A percentile compares a stretch with the other conserved stretches of the same genome.
These are phyloP conservation scores for Juncus effusus DNA, from an alignment of 176 grass and related monocot species.

Conservation along the genomic window DNA sequence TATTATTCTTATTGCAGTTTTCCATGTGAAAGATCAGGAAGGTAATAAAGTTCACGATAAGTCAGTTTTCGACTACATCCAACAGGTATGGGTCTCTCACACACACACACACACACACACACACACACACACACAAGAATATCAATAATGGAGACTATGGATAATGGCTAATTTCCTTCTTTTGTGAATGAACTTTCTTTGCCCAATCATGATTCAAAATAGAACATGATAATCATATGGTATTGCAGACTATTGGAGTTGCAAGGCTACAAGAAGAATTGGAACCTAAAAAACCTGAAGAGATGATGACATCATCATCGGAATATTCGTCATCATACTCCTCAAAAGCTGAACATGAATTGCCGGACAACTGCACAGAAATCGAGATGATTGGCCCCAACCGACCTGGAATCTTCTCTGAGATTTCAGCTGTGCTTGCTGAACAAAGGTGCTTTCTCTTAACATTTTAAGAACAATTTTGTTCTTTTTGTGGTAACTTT, in stretches of 20 bases:
- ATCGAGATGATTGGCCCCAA: conserved; percentile 57
- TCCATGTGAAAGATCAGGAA: conserved; percentile 53
- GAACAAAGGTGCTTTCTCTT: conserved; percentile 32
- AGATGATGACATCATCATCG: background rate
- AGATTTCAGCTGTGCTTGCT: conserved; percentile 52
- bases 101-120: background rate
- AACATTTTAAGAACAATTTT: background rate
- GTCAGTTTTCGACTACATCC: conserved; percentile 36
- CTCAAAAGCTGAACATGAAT: conserved; percentile 21
- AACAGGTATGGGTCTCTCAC: conserved; percentile 33
- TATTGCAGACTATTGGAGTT: conserved; percentile 18
- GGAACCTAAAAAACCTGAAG: conserved; percentile 20
- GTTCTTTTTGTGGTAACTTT: no score
- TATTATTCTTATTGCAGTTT: conserved; percentile 29
- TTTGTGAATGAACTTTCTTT: background rate
- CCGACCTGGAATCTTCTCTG: conserved; percentile 48
- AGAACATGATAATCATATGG: conserved; percentile 4
- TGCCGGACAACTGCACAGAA: conserved; percentile 29
- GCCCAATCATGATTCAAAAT: conserved; percentile 7
- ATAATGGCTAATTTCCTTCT: background rate
- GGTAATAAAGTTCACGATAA: conserved; percentile 42
- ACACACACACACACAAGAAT: background rate
- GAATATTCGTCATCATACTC: background rate
- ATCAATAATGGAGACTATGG: background rate
- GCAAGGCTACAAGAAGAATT: conserved; percentile 3